These are phyloP conservation scores for Leccinum incarnatum DNA, from an alignment of 768 basidiomycete genomes.

Conservation along the genomic window DNA sequence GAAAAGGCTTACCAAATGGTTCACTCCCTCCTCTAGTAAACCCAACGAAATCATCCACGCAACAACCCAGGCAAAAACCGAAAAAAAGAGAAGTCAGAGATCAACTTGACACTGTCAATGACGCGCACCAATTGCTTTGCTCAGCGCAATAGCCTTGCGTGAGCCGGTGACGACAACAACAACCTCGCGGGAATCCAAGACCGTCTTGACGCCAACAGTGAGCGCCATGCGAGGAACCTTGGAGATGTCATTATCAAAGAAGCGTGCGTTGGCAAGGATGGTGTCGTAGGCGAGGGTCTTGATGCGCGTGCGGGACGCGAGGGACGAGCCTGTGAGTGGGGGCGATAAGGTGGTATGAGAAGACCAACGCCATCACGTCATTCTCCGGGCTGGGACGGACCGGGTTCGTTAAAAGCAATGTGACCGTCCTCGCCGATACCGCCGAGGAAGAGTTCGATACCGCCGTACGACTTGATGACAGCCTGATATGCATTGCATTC, in stretches of 20 bases:
- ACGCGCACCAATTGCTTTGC: constrained; percentile 74
- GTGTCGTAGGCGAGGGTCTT: constrained; percentile 93
- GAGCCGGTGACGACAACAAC: constrained; percentile 84
- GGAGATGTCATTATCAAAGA: constrained; percentile 80
- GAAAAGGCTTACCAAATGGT: constrained; percentile 60
- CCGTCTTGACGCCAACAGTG: constrained; percentile 86
- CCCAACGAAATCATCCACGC: background rate
- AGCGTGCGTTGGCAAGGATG: constrained; percentile 89
- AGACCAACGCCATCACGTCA: background rate
- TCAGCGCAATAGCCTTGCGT: constrained; percentile 79
- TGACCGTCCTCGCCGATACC: constrained; percentile 94
- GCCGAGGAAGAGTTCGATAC: constrained; percentile 91
- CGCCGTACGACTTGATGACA: constrained; percentile 71
- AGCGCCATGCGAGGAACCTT: constrained; percentile 84
- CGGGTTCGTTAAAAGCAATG: constrained; percentile 91
- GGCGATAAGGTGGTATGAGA: background rate
- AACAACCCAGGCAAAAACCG: background rate
- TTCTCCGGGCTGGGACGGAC: constrained; percentile 29
- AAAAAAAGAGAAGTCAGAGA: background rate
- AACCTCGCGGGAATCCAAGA: constrained; percentile 80
- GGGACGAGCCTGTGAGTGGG: constrained; percentile 66
- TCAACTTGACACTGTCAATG: background rate
- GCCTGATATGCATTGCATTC: constrained; percentile 83
- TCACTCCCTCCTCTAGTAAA: constrained; percentile 76
- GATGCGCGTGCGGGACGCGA: constrained; percentile 83